phyloP scores from a whole-genome alignment of 257 asterid genomes.

The Henckelia pumila region DNA sequence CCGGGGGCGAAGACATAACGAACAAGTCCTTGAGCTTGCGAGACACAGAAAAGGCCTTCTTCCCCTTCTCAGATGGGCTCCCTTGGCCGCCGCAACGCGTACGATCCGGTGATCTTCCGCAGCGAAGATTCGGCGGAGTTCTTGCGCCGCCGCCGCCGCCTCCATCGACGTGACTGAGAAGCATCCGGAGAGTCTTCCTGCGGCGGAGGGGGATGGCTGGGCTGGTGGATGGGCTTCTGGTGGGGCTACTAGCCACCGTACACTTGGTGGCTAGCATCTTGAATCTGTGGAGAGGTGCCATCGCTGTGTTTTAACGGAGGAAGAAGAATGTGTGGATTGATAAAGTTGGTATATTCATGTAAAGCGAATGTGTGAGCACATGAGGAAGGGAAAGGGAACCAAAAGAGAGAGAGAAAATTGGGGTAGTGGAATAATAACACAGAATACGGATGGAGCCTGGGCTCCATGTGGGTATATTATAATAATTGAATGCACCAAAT shows the following conservation, averaged over 20 bases:
- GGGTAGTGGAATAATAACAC: not conserved
- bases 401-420: too few species aligned
- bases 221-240: constrained; percentile 71
- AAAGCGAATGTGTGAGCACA: not conserved
- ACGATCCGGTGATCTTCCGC: constrained; percentile 30
- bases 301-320: constrained; percentile 9
- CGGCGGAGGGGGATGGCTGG: constrained; percentile 88
- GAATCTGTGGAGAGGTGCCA: constrained; percentile 80
- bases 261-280: constrained; percentile 82
- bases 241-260: constrained; percentile 75
- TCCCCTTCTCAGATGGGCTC: constrained; percentile 25
- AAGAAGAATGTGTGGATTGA: too few species aligned
- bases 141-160: not conserved
- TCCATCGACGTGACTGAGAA: constrained; percentile 52
- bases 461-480: not conserved
- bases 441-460: not conserved
- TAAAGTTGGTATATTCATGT: not conserved
- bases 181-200: constrained; percentile 78
- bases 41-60: constrained; percentile 27
- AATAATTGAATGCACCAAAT: too few species aligned
- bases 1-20: constrained; percentile 68
- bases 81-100: constrained; percentile 7
- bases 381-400: not conserved
- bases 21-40: constrained; percentile 61
- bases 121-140: constrained; percentile 11